Base-by-base conservation (phyloP, 106 monocot species). In the Dendrobium nobile region DNA sequence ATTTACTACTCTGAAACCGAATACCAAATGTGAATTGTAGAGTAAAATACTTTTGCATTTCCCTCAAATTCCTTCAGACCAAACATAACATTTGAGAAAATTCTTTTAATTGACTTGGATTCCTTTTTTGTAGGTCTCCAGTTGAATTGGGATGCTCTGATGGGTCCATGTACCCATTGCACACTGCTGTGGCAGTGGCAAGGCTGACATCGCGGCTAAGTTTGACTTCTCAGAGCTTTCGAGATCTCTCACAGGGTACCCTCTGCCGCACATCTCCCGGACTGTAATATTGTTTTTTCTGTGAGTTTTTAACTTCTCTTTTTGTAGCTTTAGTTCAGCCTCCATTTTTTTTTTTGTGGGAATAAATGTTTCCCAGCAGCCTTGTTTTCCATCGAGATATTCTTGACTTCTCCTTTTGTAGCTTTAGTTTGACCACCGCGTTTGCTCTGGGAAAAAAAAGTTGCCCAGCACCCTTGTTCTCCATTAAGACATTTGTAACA, bases 191-290 rank as follows among this genome's bases (percentile, higher is more conserved):
- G 51, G 91, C 91, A 18, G 86, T 77, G 72, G 88, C 91, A 54
- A 88, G 91, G 86, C 80, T 91, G 84, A 91, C 80, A 43, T 91
- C 91, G 54, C 77, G 88, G 24, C 79, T 91, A 65, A 91, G 91
- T 84, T 73, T 80, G 77, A 28, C 91, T 13, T 82, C 91, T 11
- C 68, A 85, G 54, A 80, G 80, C 86, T 86, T 86, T 78, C 47
- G 86, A 27, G 88, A 80, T 73, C 82, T 91, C 33, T 88, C 84
- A 56, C 86, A 91, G 84, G 91, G 91, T 91, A 90, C 77, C 90
- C 82, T 90, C 85, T 85, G 87, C 81, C 75, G 90, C 75, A 84
- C 90, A 84, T 90, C 76, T 88, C 88, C 90, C 77, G 90, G 89
- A 73, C 89, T 90, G 80, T 90, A 90, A 85, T 80, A 61, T 78